These are phyloP conservation scores for Fusarium sp. DNA, from an alignment of 2,329 filamentous ascomycete species.

Conservation along the genomic window DNA sequence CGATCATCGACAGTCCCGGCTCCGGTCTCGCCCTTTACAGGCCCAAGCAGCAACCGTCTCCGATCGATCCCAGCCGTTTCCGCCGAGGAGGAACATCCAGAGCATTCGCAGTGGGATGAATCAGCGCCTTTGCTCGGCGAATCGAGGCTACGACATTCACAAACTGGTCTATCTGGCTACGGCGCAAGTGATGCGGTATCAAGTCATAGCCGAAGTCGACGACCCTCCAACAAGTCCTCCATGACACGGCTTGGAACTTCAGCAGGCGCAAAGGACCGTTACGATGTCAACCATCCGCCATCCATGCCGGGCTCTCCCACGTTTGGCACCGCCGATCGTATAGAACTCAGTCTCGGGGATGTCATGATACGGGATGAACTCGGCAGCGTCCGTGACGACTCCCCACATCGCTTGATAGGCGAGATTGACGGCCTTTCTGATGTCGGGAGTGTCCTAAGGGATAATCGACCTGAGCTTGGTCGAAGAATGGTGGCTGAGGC, in stretches of 20 bases:
- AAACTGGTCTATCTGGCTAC: conserved; percentile 51
- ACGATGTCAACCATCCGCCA: conserved; percentile 76
- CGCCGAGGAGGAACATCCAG: conserved; percentile 62
- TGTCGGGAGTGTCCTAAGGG: conserved; percentile 38
- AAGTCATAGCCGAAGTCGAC: conserved; percentile 55
- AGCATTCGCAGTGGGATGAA: conserved; percentile 60
- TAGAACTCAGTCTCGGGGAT: conserved; percentile 73
- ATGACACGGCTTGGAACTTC: conserved; percentile 54
- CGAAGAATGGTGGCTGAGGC: conserved; percentile 71
- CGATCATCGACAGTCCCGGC: conserved; percentile 64
- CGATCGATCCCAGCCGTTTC: conserved; percentile 51
- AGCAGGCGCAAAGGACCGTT: conserved; percentile 57
- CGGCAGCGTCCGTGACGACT: conserved; percentile 50
- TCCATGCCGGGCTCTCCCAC: conserved; percentile 73
- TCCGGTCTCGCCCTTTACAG: conserved; percentile 49
- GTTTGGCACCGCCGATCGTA: conserved; percentile 60
- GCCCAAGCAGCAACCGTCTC: conserved; percentile 49
- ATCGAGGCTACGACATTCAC: conserved; percentile 40
- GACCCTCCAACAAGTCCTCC: conserved; percentile 65
- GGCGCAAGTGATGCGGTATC: conserved; percentile 55
- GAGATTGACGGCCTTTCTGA: conserved; percentile 51
- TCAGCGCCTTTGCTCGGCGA: conserved; percentile 65
- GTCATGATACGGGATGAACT: conserved; percentile 78
- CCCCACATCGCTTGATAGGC: conserved; percentile 44
- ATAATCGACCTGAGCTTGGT: conserved; percentile 45